Conservation (phyloP, 1,284 basidiomycete genomes). For the Exobasidium cylindrosporum region DNA sequence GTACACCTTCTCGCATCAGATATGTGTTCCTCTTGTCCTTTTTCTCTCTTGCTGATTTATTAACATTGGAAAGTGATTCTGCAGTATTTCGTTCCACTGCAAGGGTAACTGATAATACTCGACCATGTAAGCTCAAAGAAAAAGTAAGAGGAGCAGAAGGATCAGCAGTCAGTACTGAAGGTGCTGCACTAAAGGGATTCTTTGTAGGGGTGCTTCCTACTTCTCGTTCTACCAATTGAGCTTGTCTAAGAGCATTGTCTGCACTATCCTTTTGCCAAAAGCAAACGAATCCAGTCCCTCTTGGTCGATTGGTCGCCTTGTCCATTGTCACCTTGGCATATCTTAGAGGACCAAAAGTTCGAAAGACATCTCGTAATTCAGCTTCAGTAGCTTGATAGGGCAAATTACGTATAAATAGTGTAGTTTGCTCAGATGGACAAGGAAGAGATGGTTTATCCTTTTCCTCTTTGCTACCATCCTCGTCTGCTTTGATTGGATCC, state of each 20-base stretch:
- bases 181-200: conserved; percentile 47
- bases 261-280: conserved; percentile 94
- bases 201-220: conserved; percentile 26
- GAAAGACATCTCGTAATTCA: conserved; percentile 50
- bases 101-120: conserved; percentile 82
- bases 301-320: conserved; percentile 65
- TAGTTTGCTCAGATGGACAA: conserved; percentile 65
- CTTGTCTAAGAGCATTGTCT: conserved; percentile 77
- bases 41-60: conserved; percentile 73
- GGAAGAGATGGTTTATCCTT: conserved; percentile 42
- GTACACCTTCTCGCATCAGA: conserved; percentile 77
- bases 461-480: conserved; percentile 39
- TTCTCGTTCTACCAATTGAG: conserved; percentile 56
- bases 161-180: conserved; percentile 70
- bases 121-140: conserved; percentile 81
- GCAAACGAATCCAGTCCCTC: conserved; percentile 94
- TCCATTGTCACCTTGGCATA: conserved; percentile 93
- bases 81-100: conserved; percentile 90
- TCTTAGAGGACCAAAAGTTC: conserved; percentile 80
- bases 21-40: conserved; percentile 95
- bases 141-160: conserved; percentile 81
- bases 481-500: conserved; percentile 56
- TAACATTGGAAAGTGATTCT: conserved; percentile 78
- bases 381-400: conserved; percentile 71
- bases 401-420: conserved; percentile 90